Base-by-base conservation (phyloP, 148 eudicot genomes). In the Spergularia marina region DNA sequence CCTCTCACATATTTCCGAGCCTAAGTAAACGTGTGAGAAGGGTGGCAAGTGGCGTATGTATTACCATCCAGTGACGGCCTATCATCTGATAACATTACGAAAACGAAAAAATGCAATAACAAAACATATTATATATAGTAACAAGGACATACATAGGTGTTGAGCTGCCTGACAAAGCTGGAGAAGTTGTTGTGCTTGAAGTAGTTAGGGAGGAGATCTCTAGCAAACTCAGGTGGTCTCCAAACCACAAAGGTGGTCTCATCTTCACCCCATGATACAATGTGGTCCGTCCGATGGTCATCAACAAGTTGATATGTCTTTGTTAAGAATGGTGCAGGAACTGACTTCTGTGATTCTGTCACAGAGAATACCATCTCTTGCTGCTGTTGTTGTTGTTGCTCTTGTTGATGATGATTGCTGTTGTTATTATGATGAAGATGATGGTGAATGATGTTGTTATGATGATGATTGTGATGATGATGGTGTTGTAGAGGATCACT, bases 121-220 rank as follows among this genome's bases (percentile, higher is more conserved):
- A 15, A 44, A 39, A 62, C 55, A 21, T 10, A 6, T 4, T 30
- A 30, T 30, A 30, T 1, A 30, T 30, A 30, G 36, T 30, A 30
- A 23, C 1, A 25, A 21, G 12, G 16, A 70, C 89, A 60, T 74
- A 88, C 91, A 77, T 88, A 88, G 75, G 91, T 88, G 63, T 88
- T 88, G 81, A 88, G 91, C 70, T 88, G 91, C 39, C 91, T 66
- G 59, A 87, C 88, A 64, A 87, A 87, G 83, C 88, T 85, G 34
- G 91, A 87, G 84, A 88, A 88, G 78, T 88, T 88, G 82, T 86
- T 85, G 81, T 88, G 91, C 78, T 88, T 88, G 87, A 88, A 88
- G 82, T 86, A 88, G 68, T 88, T 88, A 67, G 91, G 91, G 51
- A 88, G 86, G 34, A 88, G 87, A 58, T 86, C 89, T 34, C 87